These are phyloP conservation scores for Thymus quinquecostatus DNA, from an alignment of 257 asterid genomes.

Conservation along the genomic window DNA sequence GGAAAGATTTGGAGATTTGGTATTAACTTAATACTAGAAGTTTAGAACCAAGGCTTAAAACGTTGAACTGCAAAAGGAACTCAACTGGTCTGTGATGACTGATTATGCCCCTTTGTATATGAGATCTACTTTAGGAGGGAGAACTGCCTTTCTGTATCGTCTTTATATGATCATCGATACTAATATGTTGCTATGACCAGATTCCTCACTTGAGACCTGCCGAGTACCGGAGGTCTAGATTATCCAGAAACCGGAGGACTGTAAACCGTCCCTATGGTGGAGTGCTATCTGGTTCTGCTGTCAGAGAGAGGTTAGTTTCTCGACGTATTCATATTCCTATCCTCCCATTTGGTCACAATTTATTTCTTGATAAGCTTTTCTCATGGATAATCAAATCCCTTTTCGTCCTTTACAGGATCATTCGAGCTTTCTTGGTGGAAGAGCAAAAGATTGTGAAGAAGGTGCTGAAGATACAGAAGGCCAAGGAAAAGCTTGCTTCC, in stretches of 20 bases:
- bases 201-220: conserved; percentile 87
- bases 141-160: no score
- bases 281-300: conserved; percentile 74
- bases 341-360: no score
- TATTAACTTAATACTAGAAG: no score
- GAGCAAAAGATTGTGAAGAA: conserved; percentile 83
- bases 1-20: no score
- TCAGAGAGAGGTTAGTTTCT: conserved; percentile 66
- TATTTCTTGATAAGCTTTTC: neutral
- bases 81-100: neutral
- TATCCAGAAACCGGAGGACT: conserved; percentile 71
- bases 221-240: conserved; percentile 77
- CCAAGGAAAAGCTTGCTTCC: conserved; percentile 69
- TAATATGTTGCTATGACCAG: conserved; percentile 33
- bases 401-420: conserved; percentile 46
- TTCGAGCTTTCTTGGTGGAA: conserved; percentile 78
- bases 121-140: neutral
- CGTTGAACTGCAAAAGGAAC: neutral
- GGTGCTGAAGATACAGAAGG: conserved; percentile 81
- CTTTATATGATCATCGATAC: neutral
- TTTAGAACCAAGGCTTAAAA: no score
- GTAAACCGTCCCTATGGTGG: conserved; percentile 86
- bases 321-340: neutral
- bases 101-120: neutral
- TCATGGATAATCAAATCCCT: neutral